Conservation (phyloP, 768 basidiomycete species). For the Filobasidium wieringae region DNA sequence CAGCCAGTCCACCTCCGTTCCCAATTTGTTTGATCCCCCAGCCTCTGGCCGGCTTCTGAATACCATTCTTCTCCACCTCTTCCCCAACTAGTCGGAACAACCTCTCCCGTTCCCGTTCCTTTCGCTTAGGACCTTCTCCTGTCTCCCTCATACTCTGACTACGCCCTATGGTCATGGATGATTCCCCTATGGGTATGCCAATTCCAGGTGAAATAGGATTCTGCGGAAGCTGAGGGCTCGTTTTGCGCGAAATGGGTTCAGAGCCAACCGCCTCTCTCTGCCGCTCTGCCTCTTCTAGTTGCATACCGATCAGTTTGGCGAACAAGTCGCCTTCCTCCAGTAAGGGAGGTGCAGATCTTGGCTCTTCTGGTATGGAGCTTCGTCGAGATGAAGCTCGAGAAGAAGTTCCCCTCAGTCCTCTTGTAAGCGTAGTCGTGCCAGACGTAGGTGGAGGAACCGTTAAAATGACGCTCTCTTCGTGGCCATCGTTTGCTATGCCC, state of each 20-base stretch:
- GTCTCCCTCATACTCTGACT: slow-evolving; percentile 16
- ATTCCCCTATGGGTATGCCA: no score
- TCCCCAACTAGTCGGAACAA: slow-evolving; percentile 33
- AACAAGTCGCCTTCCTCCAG: slow-evolving; percentile 14
- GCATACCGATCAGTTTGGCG: slow-evolving; percentile 1
- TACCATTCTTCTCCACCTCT: slow-evolving; percentile 27
- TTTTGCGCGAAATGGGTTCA: no score
- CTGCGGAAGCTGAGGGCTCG: no score
- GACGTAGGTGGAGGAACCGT: neutral
- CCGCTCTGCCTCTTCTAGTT: neutral
- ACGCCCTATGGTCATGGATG: neutral
- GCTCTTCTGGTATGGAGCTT: neutral
- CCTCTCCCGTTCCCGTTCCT: slow-evolving; percentile 31
- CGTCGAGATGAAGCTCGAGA: neutral
- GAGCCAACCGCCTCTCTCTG: neutral
- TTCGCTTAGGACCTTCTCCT: slow-evolving; percentile 1
- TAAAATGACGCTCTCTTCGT: neutral
- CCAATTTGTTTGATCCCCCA: slow-evolving; percentile 34
- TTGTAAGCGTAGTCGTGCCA: neutral
- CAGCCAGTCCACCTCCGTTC: slow-evolving; percentile 15
- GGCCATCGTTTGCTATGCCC: neutral
- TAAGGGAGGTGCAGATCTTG: slow-evolving; percentile 13
- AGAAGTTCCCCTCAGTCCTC: neutral
- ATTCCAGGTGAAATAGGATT: no score
- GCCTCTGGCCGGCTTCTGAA: slow-evolving; percentile 4